Evolutionary conservation across 345 rosid genomes (phyloP), one percentile per base, ranked within the genome.

Genomic region (Heritiera fomes): DNA sequence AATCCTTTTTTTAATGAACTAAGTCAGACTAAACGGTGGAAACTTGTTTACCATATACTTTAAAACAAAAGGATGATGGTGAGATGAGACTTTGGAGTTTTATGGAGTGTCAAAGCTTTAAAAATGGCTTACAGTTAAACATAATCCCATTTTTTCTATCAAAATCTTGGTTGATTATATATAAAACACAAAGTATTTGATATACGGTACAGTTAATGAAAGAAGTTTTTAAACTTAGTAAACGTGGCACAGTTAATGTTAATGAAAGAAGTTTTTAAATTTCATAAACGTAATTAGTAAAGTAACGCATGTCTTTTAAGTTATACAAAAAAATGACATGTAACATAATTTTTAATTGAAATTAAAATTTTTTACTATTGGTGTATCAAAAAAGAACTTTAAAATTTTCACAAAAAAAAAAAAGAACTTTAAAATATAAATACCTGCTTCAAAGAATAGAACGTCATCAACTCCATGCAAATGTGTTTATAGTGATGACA

Each of bases 31-130:
- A 34, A 40, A 73, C 72, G 76, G 65, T 79, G 46, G 80, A 41
- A 41, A 41, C 43, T 41, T 41, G 43, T 41, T 41, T 3, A 41
- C 43, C 43, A 41, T 41, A 5, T 41, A 41, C 5, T 41, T 41
- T 4, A 41, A 41, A 41, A 75, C 17, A 56, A 8, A 23, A 43
- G 12, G 82, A 61, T 64, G 80, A 3, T 80, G 68, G 69, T 34
- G 38, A 66, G 41, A 66, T 41, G 38, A 66, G 41, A 66, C 32
- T 86, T 85, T 85, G 89, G 88, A 83, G 62, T 75, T 80, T 82
- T 83, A 66, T 82, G 88, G 71, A 73, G 84, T 81, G 50, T 28
- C n/a, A 5, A 83, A 40, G 17, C 81, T 79, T 46, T 40, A 55
- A 64, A 52, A 78, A 77, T 45, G 14, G 10, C 60, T 10, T 50